phyloP scores from a whole-genome alignment of 768 basidiomycete species.

The Tricholoma hemisulphureum region DNA sequence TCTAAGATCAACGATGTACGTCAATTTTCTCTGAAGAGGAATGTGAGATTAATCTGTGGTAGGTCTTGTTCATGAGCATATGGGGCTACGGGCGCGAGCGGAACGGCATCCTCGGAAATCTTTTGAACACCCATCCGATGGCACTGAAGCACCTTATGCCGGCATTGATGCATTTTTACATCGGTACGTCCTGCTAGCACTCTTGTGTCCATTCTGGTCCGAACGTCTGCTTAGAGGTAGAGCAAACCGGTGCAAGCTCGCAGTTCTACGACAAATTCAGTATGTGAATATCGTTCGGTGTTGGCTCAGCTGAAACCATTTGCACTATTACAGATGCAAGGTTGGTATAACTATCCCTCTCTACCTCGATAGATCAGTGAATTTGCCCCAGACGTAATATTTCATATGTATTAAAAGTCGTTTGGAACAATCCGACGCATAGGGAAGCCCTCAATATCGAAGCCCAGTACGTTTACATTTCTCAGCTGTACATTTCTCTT shows the following conservation, averaged over 20 bases:
- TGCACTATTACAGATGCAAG: constrained; percentile 46
- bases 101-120: constrained; percentile 73
- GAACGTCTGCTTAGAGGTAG: constrained; percentile 68
- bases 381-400: constrained; percentile 67
- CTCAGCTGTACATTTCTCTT: background rate
- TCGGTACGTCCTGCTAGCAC: constrained; percentile 51
- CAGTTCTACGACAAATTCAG: constrained; percentile 99
- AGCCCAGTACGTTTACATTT: constrained; percentile 53
- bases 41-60: constrained; percentile 4
- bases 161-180: constrained; percentile 91
- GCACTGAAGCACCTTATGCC: constrained; percentile 89
- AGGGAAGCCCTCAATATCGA: constrained; percentile 82
- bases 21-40: constrained; percentile 8
- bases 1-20: constrained; percentile 91
- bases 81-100: constrained; percentile 64
- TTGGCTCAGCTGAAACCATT: constrained; percentile 5
- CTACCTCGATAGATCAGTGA: background rate
- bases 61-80: constrained; percentile 76
- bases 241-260: constrained; percentile 94
- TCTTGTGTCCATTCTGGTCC: background rate
- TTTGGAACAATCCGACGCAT: constrained; percentile 91
- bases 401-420: constrained; percentile 78
- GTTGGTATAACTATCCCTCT: constrained; percentile 25
- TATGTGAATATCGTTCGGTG: constrained; percentile 38
- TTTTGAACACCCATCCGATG: constrained; percentile 81